Evolutionary conservation across 441 rosid species (phyloP).

Genomic region (Populus trichocarpa): DNA sequence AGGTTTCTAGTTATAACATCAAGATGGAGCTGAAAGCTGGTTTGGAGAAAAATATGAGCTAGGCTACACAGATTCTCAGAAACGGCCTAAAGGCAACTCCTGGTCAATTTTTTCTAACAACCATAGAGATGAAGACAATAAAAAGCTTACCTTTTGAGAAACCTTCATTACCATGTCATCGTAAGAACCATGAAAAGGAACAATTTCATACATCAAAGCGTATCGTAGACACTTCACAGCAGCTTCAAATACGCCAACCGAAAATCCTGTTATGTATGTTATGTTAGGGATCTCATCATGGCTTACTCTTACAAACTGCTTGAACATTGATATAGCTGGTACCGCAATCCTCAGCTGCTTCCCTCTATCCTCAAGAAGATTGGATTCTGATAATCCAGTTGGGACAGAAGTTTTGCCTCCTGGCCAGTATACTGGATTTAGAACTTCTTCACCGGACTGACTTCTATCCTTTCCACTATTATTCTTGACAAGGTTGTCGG

Average conservation of each 20-base stretch:
- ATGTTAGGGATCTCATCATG: not conserved
- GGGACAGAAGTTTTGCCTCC: not conserved
- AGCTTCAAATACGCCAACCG: not conserved
- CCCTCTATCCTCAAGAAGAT: no score
- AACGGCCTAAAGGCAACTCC: no score
- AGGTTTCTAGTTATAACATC: no score
- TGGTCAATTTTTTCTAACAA: not conserved
- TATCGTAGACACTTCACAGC: slow-evolving; percentile 2
- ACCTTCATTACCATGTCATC: slow-evolving; percentile 6
- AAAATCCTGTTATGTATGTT: not conserved
- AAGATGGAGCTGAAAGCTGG: no score
- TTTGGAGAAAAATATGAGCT: no score
- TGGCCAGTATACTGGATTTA: not conserved
- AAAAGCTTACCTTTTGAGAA: not conserved
- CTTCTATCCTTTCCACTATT: not conserved
- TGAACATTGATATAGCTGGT: not conserved
- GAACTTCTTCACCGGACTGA: not conserved
- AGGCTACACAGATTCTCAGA: no score
- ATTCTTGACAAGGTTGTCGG: not conserved
- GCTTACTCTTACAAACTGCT: not conserved
- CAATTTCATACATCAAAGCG: not conserved
- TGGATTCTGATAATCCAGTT: not conserved
- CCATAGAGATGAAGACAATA: not conserved
- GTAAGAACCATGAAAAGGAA: slow-evolving; percentile 7
- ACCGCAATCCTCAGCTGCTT: not conserved